Percentiles rank a stretch among this genome's conserved stretches.
phyloP scores from a whole-genome alignment of 2,329 filamentous ascomycete genomes.

The Hymenoscyphus scutula region DNA sequence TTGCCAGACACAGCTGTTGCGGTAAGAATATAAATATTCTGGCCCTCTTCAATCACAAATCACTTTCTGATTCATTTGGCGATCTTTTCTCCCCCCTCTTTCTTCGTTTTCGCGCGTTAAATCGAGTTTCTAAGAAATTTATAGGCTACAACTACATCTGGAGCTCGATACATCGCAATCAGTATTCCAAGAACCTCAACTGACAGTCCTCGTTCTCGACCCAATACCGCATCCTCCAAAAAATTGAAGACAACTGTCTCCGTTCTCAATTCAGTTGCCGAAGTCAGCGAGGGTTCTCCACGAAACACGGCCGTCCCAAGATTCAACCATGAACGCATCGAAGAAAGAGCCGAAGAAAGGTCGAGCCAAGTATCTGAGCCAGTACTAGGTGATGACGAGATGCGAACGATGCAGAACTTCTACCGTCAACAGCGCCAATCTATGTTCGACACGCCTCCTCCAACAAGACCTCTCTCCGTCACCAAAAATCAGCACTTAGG shows the following conservation, averaged over 20 bases:
- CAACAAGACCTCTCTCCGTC: slow-evolving; percentile 6
- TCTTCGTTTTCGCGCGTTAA: no score
- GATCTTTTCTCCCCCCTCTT: not conserved
- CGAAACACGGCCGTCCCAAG: not conserved
- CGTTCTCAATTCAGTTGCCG: slow-evolving; percentile 38
- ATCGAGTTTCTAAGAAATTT: not conserved
- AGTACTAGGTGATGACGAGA: slow-evolving; percentile 8
- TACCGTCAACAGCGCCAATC: slow-evolving; percentile 11
- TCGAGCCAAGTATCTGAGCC: not conserved
- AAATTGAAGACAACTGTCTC: not conserved
- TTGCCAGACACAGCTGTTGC: slow-evolving; percentile 57
- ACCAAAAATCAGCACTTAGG: slow-evolving; percentile 9
- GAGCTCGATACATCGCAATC: slow-evolving; percentile 58
- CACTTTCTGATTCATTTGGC: not conserved
- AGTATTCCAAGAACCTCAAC: slow-evolving; percentile 47
- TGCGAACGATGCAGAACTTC: slow-evolving; percentile 13
- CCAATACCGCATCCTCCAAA: not conserved
- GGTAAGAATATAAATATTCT: slow-evolving; percentile 32
- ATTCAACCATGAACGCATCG: not conserved
- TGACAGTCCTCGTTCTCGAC: slow-evolving; percentile 36
- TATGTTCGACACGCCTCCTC: not conserved
- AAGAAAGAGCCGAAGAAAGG: not conserved
- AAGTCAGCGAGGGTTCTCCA: slow-evolving; percentile 36
- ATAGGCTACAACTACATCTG: slow-evolving; percentile 45
- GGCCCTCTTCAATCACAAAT: not conserved